Evolutionary conservation across 2,329 filamentous ascomycete species (phyloP).

Genomic region (Mycosphaerella arachidis): DNA sequence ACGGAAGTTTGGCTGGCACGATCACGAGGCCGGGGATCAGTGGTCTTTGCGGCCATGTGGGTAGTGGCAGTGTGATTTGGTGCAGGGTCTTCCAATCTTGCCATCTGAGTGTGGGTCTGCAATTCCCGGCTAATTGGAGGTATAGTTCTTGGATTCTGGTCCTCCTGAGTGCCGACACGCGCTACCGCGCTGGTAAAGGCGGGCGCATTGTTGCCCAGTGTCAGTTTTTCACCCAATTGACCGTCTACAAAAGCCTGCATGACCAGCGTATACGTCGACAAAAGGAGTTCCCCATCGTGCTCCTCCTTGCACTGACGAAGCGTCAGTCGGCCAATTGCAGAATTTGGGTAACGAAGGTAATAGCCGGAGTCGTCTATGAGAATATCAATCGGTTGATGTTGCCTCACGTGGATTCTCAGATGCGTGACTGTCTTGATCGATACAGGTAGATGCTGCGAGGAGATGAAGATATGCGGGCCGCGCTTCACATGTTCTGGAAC

Average conservation of each 20-base stretch:
- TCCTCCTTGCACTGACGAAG: conserved; percentile 8
- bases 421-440: conserved; percentile 10
- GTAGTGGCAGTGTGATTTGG: background rate
- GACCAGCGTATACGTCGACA: conserved; percentile 9
- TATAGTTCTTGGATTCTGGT: background rate
- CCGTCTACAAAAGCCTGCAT: conserved; percentile 13
- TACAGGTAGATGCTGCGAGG: conserved; percentile 16
- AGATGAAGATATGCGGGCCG: conserved; percentile 27
- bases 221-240: background rate
- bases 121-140: no score
- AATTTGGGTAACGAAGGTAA: conserved; percentile 22
- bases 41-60: background rate
- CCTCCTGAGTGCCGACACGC: background rate
- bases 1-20: background rate
- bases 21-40: background rate
- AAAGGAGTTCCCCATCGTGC: conserved; percentile 8
- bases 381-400: conserved; percentile 7
- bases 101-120: background rate
- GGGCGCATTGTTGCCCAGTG: background rate
- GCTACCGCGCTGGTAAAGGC: background rate
- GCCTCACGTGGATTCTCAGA: conserved; percentile 13
- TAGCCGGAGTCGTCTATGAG: conserved; percentile 23
- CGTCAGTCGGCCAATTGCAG: background rate
- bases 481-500: background rate
- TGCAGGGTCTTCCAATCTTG: background rate